A percentile compares a stretch with the other conserved stretches of the same genome.
phyloP scores from a whole-genome alignment of 2,329 filamentous ascomycete species.

The Hypoxylon sp. region DNA sequence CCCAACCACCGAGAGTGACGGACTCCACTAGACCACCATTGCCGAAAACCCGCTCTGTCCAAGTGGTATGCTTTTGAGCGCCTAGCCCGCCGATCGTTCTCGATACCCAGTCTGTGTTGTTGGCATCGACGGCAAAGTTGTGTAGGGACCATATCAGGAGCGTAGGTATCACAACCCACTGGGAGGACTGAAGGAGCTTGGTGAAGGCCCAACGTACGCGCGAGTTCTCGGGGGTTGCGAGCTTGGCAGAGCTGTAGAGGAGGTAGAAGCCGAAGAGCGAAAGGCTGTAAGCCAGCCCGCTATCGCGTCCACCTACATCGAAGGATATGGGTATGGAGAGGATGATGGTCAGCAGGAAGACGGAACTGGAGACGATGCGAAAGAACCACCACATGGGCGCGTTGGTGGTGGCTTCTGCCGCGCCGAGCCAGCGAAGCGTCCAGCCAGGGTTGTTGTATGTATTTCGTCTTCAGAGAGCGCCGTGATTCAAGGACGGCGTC shows the following conservation, averaged over 20 bases:
- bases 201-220: conserved; percentile 79
- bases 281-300: conserved; percentile 93
- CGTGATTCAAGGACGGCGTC: conserved; percentile 22
- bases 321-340: conserved; percentile 97
- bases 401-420: conserved; percentile 55
- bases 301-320: conserved; percentile 95
- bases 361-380: conserved; percentile 80
- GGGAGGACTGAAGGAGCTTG: conserved; percentile 77
- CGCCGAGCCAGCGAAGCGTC: conserved; percentile 52
- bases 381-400: conserved; percentile 85
- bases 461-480: conserved; percentile 7
- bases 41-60: conserved; percentile 91
- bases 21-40: conserved; percentile 84
- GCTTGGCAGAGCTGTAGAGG: conserved; percentile 82
- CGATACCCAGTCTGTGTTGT: conserved; percentile 82
- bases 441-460: conserved; percentile 46
- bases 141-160: conserved; percentile 96
- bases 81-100: conserved; percentile 78
- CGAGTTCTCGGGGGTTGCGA: conserved; percentile 83
- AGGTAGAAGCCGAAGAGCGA: conserved; percentile 92
- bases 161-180: conserved; percentile 87
- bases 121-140: conserved; percentile 93
- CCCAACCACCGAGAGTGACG: conserved; percentile 86
- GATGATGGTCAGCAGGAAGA: conserved; percentile 92
- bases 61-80: conserved; percentile 70